Base-by-base conservation (phyloP, 176 grass and related monocot species). In the Luzula sylvatica region DNA sequence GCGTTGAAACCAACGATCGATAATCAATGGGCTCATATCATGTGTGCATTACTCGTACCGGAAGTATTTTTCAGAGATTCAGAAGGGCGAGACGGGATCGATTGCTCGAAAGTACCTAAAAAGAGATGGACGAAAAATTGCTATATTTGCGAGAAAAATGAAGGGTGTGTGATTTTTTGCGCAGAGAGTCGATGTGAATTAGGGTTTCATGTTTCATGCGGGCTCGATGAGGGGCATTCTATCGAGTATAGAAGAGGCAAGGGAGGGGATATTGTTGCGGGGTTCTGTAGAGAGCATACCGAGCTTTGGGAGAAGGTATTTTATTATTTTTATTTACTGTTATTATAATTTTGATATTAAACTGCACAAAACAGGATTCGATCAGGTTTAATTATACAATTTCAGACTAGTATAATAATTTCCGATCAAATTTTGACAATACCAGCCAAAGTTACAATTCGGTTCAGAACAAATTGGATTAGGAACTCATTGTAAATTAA, bases 41-140 rank as follows among this genome's bases (percentile, higher is more conserved):
- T 74, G 4, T 96, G 90, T 42, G 66, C 90, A 20, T 66, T 96
- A 46, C 71, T 89, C 8, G 90, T 96, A 43, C 90, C 90, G 7
- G 84, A 95, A 71, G 90, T 95, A 66, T 95, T 89, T 64, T 96
- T 96, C 67, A 77, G 19, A 39, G 77, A 96, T 43, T 58, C 90
- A 1, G 64, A 82, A 26, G 84, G 84, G 18, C 71, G 90, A 30
- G 90, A 96, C 3, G 70, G 45, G 77, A 44, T 96, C 38, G 90
- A 96, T 26, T 96, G 80, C 65, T 96, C 81, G 53, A 67, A 55
- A 16, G 64, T 96, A 8, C 84, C 90, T 1, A 11, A 16, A 3
- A 62, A 50, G 27, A 53, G 90, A 20, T 86, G 82, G 64, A 43
- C 29, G 40, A 86, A 42, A 50, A 16, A 9, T 4, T 95, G 90